Evolutionary conservation across 441 rosid species (phyloP), one percentile per base, ranked within the genome.

Genomic region (Adansonia madagascariensis): DNA sequence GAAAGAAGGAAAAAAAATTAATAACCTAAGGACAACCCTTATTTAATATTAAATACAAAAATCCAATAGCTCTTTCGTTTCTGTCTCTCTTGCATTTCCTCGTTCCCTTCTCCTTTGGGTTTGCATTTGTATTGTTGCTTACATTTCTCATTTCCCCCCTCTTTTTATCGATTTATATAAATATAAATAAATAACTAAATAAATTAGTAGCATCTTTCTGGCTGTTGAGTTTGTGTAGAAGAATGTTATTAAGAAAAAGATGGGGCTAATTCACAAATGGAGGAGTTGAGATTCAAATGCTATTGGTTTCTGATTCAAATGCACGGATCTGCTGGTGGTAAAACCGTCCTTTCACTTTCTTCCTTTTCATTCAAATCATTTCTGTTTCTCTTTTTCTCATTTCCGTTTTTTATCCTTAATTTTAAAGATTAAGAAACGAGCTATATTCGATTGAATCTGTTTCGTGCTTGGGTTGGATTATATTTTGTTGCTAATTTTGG

Each of bases 291-390:
- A 82, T 84, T 85, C 85, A 75, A 78, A 75, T 90, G 82, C 52
- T 80, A 43, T 31, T 79, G 82, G 70, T 74, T 83, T 77, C 67
- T 20, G 81, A 73, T 79, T 86, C 84, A 77, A 85, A 82, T 88
- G 88, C 78, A 76, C 77, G 90, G 93, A 93, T 93, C 94, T 87
- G 87, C 89, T 85, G 85, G 77, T 81, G 90, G 93, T 90, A 87
- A 24, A 31, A 15, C 20, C 56, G n/a, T 72, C 41, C 11, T 62
- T 27, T 78, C 47, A 49, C 31, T 63, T 46, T 57, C 47, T 69
- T 79, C 79, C 20, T 61, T 47, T 35, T 15, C 35, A 50, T 12
- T 15, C 20, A 53, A 8, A 5, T 71, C 43, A 20, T 10, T 52
- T 43, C 22, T 8, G 49, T 46, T 46, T 46, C 49, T 63, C 43